These are phyloP conservation scores for Vicia sativa DNA, from an alignment of 306 rosid genomes.

Conservation along the genomic window DNA sequence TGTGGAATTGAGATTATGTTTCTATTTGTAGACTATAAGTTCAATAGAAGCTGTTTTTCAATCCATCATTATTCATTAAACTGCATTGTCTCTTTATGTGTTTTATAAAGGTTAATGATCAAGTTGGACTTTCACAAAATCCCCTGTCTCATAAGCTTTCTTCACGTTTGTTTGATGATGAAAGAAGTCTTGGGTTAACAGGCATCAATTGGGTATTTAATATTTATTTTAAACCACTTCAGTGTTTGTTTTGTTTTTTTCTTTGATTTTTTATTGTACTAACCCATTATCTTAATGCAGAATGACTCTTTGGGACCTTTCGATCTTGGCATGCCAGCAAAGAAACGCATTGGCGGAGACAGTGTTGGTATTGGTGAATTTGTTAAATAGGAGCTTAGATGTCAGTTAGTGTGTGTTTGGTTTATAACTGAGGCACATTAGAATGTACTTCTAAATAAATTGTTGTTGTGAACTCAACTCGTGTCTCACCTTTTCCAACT, in stretches of 20 bases:
- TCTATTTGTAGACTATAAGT: slow-evolving; percentile 26
- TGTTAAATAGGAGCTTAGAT: slow-evolving; percentile 52
- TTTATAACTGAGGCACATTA: background rate
- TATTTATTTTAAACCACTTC: slow-evolving; percentile 11
- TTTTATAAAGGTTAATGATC: slow-evolving; percentile 50
- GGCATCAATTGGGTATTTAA: slow-evolving; percentile 81
- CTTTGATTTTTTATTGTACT: slow-evolving; percentile 23
- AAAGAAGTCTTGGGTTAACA: slow-evolving; percentile 81
- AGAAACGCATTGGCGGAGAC: slow-evolving; percentile 56
- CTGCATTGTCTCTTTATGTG: slow-evolving; percentile 25
- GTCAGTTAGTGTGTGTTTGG: slow-evolving; percentile 21
- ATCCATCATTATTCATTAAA: slow-evolving; percentile 6
- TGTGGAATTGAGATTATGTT: slow-evolving; percentile 16
- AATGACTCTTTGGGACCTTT: slow-evolving; percentile 79
- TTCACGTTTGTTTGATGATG: slow-evolving; percentile 56
- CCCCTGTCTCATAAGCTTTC: slow-evolving; percentile 47
- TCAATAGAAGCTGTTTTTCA: slow-evolving; percentile 14
- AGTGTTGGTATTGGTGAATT: slow-evolving; percentile 47
- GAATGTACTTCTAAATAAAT: background rate
- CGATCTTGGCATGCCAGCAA: slow-evolving; percentile 73
- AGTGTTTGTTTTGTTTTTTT: slow-evolving; percentile 16
- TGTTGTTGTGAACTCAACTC: background rate
- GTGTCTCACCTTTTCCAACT: background rate
- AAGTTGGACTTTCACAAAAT: slow-evolving; percentile 48
- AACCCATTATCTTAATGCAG: slow-evolving; percentile 48